phyloP scores from a whole-genome alignment of 768 basidiomycete species.

The Xerocomellus chrysenteron region DNA sequence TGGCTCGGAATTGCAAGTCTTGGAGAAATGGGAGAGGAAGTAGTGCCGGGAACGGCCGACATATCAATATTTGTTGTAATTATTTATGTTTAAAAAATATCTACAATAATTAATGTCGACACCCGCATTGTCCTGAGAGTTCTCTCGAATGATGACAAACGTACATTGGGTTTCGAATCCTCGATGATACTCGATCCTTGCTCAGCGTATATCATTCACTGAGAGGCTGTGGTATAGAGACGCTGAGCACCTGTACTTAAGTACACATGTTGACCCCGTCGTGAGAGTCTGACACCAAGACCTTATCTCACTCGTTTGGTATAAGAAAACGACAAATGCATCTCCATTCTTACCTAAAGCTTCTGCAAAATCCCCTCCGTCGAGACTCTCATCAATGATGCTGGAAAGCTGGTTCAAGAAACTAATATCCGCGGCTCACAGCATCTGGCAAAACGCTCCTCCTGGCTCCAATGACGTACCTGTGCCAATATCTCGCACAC shows the following conservation, averaged over 20 bases:
- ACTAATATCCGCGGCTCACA: constrained; percentile 9
- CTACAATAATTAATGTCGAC: background rate
- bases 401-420: constrained; percentile 5
- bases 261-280: no score
- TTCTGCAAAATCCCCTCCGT: background rate
- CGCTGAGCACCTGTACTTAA: no score
- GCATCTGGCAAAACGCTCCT: background rate
- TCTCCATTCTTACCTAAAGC: background rate
- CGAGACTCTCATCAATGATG: constrained; percentile 4
- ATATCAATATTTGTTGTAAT: constrained; percentile 6
- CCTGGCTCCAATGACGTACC: constrained; percentile 24
- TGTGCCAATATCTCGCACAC: background rate
- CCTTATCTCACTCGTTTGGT: background rate
- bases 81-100: constrained; percentile 7
- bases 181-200: no score
- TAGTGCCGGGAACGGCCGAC: constrained; percentile 32
- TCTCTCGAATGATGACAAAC: background rate
- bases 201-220: no score
- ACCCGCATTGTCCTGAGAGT: no score
- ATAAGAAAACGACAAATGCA: background rate
- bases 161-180: background rate
- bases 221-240: no score
- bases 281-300: no score
- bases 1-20: constrained; percentile 15
- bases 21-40: constrained; percentile 8